phyloP scores from a whole-genome alignment of 2,329 filamentous ascomycete species.

The Hymenoscyphus linearis region DNA sequence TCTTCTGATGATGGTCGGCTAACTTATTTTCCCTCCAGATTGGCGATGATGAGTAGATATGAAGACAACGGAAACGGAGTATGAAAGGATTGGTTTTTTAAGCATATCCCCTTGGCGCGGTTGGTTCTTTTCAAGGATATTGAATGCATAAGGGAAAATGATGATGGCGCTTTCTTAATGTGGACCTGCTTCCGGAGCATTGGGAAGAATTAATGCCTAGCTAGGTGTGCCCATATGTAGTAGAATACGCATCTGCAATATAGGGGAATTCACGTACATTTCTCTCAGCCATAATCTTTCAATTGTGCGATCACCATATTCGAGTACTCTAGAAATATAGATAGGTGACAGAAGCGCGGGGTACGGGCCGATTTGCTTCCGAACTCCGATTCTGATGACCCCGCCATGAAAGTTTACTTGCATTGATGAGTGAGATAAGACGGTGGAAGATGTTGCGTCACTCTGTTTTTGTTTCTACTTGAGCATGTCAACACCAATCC shows the following conservation, averaged over 20 bases:
- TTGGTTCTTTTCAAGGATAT: constrained; percentile 31
- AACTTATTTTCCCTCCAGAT: constrained; percentile 47
- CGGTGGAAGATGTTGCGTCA: not conserved
- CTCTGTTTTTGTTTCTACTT: not conserved
- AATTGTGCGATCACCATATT: not conserved
- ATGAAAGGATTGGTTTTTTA: constrained; percentile 24
- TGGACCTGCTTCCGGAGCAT: constrained; percentile 1
- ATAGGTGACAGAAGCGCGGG: constrained; percentile 18
- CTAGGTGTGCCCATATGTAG: not conserved
- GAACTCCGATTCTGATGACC: constrained; percentile 1
- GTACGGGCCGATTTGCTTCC: constrained; percentile 7
- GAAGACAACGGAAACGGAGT: constrained; percentile 17
- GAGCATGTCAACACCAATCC: not conserved
- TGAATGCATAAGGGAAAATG: constrained; percentile 8
- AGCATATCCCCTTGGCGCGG: constrained; percentile 29
- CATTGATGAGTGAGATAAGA: not conserved
- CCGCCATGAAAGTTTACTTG: constrained; percentile 4
- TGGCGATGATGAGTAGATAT: constrained; percentile 56
- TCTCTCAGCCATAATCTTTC: not conserved
- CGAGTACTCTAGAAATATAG: not conserved
- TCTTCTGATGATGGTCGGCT: not conserved
- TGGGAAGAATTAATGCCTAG: not conserved
- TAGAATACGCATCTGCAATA: not conserved
- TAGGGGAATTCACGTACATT: constrained; percentile 3
- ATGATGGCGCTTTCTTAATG: constrained; percentile 5